Conservation (phyloP, 2,329 filamentous ascomycete species). For the Aspergillus sclerotialis region DNA sequence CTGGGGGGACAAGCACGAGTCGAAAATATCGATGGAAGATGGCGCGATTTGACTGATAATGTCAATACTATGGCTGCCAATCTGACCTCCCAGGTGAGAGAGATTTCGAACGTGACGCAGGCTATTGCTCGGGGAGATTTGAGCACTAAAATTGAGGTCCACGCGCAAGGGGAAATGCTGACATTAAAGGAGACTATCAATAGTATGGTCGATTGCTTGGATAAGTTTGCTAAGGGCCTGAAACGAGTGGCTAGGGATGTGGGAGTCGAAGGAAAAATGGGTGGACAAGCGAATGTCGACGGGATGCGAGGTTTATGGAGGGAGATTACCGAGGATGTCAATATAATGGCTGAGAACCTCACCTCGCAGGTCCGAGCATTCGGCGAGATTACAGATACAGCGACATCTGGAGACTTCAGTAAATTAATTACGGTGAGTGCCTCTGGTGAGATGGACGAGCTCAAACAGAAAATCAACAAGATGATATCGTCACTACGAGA, state of each 20-base stretch:
- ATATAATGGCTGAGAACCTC: constrained; percentile 80
- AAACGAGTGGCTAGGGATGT: constrained; percentile 95
- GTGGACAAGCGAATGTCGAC: constrained; percentile 89
- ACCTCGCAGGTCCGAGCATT: constrained; percentile 97
- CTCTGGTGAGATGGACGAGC: constrained; percentile 96
- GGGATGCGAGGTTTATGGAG: constrained; percentile 94
- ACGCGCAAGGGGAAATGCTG: constrained; percentile 90
- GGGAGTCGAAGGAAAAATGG: constrained; percentile 97
- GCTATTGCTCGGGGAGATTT: constrained; percentile 94
- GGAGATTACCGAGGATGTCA: constrained; percentile 94
- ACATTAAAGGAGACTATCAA: constrained; percentile 95
- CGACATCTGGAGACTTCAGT: constrained; percentile 93
- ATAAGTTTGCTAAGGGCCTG: constrained; percentile 92
- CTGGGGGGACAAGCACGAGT: constrained; percentile 59
- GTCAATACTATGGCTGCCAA: constrained; percentile 63
- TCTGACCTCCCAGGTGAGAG: constrained; percentile 64
- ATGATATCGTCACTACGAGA: constrained; percentile 96
- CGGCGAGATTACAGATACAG: constrained; percentile 95
- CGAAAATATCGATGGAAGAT: constrained; percentile 59
- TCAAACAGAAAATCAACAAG: constrained; percentile 98
- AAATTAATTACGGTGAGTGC: constrained; percentile 96
- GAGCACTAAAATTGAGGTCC: constrained; percentile 91
- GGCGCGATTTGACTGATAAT: constrained; percentile 61
- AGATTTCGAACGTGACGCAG: constrained; percentile 89
- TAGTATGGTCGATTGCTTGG: constrained; percentile 94